Percentiles rank a stretch among this genome's conserved stretches.
These are phyloP conservation scores for Papiliotrema fonsecae DNA, from an alignment of 1,284 basidiomycete genomes.

Conservation along the genomic window DNA sequence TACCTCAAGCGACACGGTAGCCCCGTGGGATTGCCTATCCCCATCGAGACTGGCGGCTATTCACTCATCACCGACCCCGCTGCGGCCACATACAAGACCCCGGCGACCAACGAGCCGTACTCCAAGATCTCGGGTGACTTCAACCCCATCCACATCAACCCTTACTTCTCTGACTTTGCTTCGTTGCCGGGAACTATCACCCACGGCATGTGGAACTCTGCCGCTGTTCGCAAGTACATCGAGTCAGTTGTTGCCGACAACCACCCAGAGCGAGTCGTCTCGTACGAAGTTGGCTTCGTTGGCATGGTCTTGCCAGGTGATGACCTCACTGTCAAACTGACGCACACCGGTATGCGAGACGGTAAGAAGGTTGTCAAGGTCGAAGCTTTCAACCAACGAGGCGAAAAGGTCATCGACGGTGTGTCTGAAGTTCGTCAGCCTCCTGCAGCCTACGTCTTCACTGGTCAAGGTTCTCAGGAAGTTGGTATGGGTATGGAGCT, in stretches of 20 bases:
- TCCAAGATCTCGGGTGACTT: slow-evolving; percentile 95
- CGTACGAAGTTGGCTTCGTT: slow-evolving; percentile 88
- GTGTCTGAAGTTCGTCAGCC: slow-evolving; percentile 90
- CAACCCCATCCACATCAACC: slow-evolving; percentile 92
- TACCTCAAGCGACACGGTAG: slow-evolving; percentile 88
- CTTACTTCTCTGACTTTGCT: slow-evolving; percentile 94
- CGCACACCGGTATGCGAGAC: slow-evolving; percentile 83
- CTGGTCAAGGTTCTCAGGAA: slow-evolving; percentile 97
- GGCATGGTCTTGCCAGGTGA: slow-evolving; percentile 98
- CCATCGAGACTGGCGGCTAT: slow-evolving; percentile 82
- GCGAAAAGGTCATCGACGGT: slow-evolving; percentile 88
- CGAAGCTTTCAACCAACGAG: slow-evolving; percentile 76
- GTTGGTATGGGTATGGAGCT: slow-evolving; percentile 99
- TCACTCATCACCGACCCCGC: slow-evolving; percentile 61
- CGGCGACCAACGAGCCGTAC: slow-evolving; percentile 88
- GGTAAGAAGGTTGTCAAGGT: slow-evolving; percentile 91
- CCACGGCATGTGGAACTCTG: slow-evolving; percentile 95
- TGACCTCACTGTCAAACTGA: slow-evolving; percentile 79
- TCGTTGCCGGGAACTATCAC: slow-evolving; percentile 94
- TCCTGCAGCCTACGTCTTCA: slow-evolving; percentile 93
- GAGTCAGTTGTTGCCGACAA: slow-evolving; percentile 93
- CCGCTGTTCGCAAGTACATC: slow-evolving; percentile 86
- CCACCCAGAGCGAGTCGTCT: slow-evolving; percentile 79
- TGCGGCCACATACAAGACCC: slow-evolving; percentile 64
- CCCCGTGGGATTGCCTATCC: slow-evolving; percentile 67